Base-by-base conservation (phyloP, 2,329 filamentous ascomycete species). In the Kalaharituber pfeilii region DNA sequence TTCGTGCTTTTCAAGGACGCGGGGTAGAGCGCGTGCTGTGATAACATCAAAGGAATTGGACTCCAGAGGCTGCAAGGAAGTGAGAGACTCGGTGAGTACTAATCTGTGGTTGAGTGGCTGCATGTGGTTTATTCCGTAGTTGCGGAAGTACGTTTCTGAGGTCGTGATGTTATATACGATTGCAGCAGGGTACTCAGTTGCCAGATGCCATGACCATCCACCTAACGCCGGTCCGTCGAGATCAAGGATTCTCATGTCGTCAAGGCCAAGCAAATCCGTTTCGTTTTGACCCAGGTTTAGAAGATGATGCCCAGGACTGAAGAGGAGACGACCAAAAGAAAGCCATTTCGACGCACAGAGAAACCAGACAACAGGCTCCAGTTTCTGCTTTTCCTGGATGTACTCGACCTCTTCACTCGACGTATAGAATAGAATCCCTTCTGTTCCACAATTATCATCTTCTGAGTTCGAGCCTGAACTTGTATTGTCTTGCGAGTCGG, bases 241-340 rank as follows among this genome's bases (percentile, higher is more conserved):
- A 27, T 62, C 60, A 4, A 62, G 39, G 11, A 62, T 57, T 30
- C 49, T 50, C 18, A 53, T 49, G 9, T 54, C 57, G 13, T 53
- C 15, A 51, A 52, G 22, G 2, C 36, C 36, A 18, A 50, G 36
- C 8, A 30, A 30, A 20, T 42, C 22, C 3, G 29, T 26, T 45
- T 51, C 51, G 4, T 42, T 49, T 2, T 42, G 18, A 18, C 50
- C 54, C 20, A 62, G 18, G 6, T 50, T 44, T 33, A 62, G 54
- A 33, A 62, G 49, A 50, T 62, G 57, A 50, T 62, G 60, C 3
- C 59, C 59, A 11, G 60, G 60, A 9, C 56, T 59, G 36, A 62
- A 62, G 26, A 62, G 45, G 13, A 62, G 53, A 22, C 60, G 57
- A 13, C 59, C 60, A 24, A 60, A 62, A 22, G 57, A 60, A 27